These are phyloP conservation scores for Solanum sitiens DNA, from an alignment of 257 asterid species.

Conservation along the genomic window DNA sequence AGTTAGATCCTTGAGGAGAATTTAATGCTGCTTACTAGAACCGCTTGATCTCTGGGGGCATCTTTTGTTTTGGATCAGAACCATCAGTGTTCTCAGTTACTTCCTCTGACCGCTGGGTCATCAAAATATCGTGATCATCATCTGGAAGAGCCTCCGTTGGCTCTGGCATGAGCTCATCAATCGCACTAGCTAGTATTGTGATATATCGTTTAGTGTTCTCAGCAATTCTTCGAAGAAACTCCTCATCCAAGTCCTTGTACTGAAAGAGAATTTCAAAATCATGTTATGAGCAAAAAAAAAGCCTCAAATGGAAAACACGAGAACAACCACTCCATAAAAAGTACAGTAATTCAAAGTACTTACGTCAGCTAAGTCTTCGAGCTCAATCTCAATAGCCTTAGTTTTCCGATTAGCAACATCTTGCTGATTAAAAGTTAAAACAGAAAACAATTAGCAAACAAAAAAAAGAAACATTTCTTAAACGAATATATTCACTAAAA, in stretches of 20 bases:
- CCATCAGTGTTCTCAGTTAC: conserved; percentile 54
- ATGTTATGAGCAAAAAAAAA: neutral
- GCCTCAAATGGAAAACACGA: neutral
- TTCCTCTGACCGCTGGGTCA: conserved; percentile 77
- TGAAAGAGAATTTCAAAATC: conserved; percentile 2
- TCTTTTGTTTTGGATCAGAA: conserved; percentile 62
- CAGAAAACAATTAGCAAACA: neutral
- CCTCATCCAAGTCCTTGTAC: conserved; percentile 89
- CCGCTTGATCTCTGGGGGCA: conserved; percentile 89
- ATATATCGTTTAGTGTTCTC: conserved; percentile 77
- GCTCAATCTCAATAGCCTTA: conserved; percentile 76
- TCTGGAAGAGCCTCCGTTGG: conserved; percentile 83
- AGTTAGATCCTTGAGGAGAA: neutral
- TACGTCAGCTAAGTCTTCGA: conserved; percentile 75
- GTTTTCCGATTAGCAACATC: conserved; percentile 83
- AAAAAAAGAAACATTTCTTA: neutral
- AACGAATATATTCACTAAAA: neutral
- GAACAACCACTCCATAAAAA: neutral
- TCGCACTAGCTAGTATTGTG: conserved; percentile 68
- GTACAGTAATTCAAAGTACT: neutral
- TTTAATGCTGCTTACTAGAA: conserved; percentile 46
- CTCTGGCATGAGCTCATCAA: conserved; percentile 90
- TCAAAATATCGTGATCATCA: conserved; percentile 72
- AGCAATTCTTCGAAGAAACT: conserved; percentile 60
- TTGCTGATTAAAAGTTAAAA: conserved; percentile 42